phyloP scores from a whole-genome alignment of 768 basidiomycete genomes.

The Russula ochroleuca region DNA sequence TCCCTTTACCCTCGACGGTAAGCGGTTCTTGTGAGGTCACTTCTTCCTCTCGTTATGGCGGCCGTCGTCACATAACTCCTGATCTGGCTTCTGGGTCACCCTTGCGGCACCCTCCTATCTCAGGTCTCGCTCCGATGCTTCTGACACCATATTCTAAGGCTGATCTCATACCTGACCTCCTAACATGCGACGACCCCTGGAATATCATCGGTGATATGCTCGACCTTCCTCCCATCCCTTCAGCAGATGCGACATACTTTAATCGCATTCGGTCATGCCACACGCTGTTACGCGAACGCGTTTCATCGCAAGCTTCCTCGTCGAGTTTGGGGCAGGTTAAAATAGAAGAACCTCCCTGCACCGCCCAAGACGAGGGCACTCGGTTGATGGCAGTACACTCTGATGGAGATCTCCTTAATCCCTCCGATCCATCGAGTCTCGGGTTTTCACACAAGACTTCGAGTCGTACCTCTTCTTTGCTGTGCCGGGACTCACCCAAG shows the following conservation, averaged over 20 bases:
- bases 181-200: slow-evolving; percentile 21
- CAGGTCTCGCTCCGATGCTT: neutral
- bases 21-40: neutral
- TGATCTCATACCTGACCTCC: slow-evolving; percentile 17
- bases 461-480: neutral
- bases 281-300: neutral
- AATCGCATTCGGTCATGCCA: neutral
- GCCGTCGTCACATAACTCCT: neutral
- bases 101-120: neutral
- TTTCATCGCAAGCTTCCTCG: neutral
- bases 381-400: neutral
- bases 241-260: slow-evolving; percentile 11
- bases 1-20: neutral
- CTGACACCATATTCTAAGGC: slow-evolving; percentile 4
- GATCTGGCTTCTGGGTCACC: neutral
- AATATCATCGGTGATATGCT: slow-evolving; percentile 25
- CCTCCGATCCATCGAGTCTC: neutral
- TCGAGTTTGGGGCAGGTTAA: neutral
- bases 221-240: slow-evolving; percentile 20
- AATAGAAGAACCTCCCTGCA: neutral
- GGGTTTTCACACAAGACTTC: neutral
- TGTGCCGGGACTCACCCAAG: neutral
- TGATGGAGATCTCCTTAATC: neutral
- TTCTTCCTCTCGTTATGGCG: neutral
- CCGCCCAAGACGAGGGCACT: neutral